These are phyloP conservation scores for Stentor coeruleus DNA, from an alignment of 73 alveolate species.

Conservation along the genomic window DNA sequence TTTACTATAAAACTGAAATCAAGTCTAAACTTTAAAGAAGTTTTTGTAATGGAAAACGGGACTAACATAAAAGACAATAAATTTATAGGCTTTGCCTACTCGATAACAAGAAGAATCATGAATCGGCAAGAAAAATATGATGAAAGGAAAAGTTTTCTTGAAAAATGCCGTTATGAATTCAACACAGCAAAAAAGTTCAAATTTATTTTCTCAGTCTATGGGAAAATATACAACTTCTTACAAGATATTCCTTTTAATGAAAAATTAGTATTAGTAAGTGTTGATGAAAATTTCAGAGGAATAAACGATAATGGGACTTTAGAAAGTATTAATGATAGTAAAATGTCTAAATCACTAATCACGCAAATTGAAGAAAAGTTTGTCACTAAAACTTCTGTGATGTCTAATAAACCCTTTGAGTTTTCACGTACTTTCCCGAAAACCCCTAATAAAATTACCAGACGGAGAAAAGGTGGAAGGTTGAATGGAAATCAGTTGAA, in stretches of 20 bases:
- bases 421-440: neutral
- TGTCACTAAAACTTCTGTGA: neutral
- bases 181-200: neutral
- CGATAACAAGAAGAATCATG: neutral
- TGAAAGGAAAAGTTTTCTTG: neutral
- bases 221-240: neutral
- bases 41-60: neutral
- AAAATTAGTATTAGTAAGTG: neutral
- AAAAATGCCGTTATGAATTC: neutral
- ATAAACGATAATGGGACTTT: neutral
- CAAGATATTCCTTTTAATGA: neutral
- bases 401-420: neutral
- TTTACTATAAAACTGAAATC: neutral
- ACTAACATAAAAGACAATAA: neutral
- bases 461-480: neutral
- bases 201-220: neutral
- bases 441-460: neutral
- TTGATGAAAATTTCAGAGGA: neutral
- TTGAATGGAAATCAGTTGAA: slow-evolving; percentile 5
- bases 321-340: neutral
- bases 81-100: neutral
- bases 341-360: neutral
- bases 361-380: neutral
- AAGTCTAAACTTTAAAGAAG: slow-evolving; percentile 1
- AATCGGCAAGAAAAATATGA: neutral